Percentiles rank a stretch among this genome's conserved stretches.
Conservation (phyloP, 192 early-diverging fungal species). For the Entomortierella beljakovae region DNA sequence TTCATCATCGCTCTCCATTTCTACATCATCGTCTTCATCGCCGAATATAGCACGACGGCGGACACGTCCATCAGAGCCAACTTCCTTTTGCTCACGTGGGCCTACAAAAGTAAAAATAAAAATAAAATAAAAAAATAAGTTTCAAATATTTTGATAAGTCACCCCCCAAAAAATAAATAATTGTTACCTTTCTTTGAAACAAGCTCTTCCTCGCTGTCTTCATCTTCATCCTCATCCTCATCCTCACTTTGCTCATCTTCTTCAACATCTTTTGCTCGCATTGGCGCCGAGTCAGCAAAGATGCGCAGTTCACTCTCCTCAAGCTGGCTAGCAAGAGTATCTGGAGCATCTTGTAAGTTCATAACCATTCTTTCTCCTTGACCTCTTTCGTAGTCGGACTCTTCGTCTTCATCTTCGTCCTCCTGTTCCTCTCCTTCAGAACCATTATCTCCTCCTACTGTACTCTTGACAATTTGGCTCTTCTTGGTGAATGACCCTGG, state of each 20-base stretch:
- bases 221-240: constrained; percentile 58
- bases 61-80: constrained; percentile 49
- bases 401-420: constrained; percentile 53
- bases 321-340: constrained; percentile 80
- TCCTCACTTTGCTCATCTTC: constrained; percentile 54
- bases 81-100: constrained; percentile 46
- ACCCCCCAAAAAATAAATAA: background rate
- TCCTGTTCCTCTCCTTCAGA: constrained; percentile 43
- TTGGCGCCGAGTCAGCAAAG: constrained; percentile 72
- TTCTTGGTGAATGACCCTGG: constrained; percentile 84
- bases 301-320: constrained; percentile 74
- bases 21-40: constrained; percentile 64
- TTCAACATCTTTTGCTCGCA: constrained; percentile 58
- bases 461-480: constrained; percentile 56
- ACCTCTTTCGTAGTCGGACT: constrained; percentile 66
- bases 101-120: constrained; percentile 6
- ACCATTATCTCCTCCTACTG: constrained; percentile 47
- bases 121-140: too few species aligned
- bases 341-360: constrained; percentile 86
- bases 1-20: constrained; percentile 57
- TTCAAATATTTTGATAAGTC: background rate
- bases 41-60: constrained; percentile 77
- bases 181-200: constrained; percentile 54
- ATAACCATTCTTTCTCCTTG: constrained; percentile 94
- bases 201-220: constrained; percentile 55